These are phyloP conservation scores for Cylindricascospora bacillispora DNA, from an alignment of 1,139 yeast species.

Conservation along the genomic window DNA sequence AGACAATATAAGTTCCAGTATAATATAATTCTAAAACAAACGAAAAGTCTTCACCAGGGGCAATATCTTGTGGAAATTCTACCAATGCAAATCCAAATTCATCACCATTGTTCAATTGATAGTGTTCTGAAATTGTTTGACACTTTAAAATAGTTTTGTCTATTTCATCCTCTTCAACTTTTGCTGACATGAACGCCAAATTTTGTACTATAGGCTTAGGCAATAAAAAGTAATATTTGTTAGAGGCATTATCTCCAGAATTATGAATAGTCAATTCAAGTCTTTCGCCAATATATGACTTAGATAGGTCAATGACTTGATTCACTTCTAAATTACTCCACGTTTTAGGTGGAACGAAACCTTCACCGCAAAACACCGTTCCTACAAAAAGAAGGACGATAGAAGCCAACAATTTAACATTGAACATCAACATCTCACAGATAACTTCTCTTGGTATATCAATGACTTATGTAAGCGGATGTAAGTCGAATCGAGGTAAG, in stretches of 20 bases:
- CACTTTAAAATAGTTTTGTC: conserved; percentile 23
- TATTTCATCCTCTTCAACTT: conserved; percentile 27
- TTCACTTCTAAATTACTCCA: conserved; percentile 28
- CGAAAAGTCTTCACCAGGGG: conserved; percentile 43
- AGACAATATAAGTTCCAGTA: conserved; percentile 39
- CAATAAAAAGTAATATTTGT: conserved; percentile 38
- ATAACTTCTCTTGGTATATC: too few species aligned
- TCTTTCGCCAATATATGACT: conserved; percentile 56
- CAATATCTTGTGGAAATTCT: conserved; percentile 49
- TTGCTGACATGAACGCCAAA: conserved; percentile 38
- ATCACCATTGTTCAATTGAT: conserved; percentile 10
- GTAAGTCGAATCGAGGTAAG: too few species aligned
- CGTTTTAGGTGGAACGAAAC: conserved; percentile 17
- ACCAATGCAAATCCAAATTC: conserved; percentile 35
- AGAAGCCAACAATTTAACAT: too few species aligned
- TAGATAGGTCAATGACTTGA: conserved; percentile 48
- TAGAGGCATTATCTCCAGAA: conserved; percentile 40
- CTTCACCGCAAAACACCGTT: conserved; percentile 5
- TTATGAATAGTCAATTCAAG: conserved; percentile 46
- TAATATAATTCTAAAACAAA: conserved; percentile 44
- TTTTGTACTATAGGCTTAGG: conserved; percentile 35
- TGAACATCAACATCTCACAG: too few species aligned
- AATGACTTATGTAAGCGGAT: too few species aligned
- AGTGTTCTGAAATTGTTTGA: conserved; percentile 23
- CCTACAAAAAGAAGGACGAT: too few species aligned